Percentiles rank a stretch among this genome's conserved stretches.
Conservation (phyloP, 306 rosid genomes). For the Datisca glomerata region DNA sequence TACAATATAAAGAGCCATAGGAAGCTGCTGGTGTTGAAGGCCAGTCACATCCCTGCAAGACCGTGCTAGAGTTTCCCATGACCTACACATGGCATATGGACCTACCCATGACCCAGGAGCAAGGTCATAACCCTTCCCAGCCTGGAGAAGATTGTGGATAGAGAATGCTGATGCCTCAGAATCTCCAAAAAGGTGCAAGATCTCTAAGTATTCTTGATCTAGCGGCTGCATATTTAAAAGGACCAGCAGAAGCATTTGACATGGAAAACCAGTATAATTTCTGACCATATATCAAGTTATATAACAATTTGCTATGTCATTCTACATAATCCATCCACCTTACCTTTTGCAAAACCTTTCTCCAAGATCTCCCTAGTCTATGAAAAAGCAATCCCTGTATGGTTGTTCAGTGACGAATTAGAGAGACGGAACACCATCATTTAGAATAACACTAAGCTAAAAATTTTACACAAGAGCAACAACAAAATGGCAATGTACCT, state of each 20-base stretch:
- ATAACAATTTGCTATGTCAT: neutral
- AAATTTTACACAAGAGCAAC: conserved; percentile 1
- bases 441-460: neutral
- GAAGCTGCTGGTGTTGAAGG: conserved; percentile 54
- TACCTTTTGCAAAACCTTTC: conserved; percentile 50
- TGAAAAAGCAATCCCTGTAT: conserved; percentile 76
- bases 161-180: conserved; percentile 58
- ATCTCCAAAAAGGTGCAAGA: conserved; percentile 78
- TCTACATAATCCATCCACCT: conserved; percentile 17
- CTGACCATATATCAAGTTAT: neutral
- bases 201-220: conserved; percentile 51
- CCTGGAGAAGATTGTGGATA: conserved; percentile 79
- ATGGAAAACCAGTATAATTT: neutral
- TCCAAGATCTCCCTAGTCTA: conserved; percentile 86
- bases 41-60: conserved; percentile 29
- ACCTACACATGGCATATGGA: conserved; percentile 96
- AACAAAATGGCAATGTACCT: conserved; percentile 31
- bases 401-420: conserved; percentile 2
- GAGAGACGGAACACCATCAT: too few relatives aligned
- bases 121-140: conserved; percentile 76
- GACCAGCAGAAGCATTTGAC: neutral
- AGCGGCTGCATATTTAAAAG: conserved; percentile 37
- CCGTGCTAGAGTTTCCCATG: conserved; percentile 83
- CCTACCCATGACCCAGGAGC: conserved; percentile 99
- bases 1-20: conserved; percentile 84